Conservation (phyloP, 495 filamentous ascomycete species). For the Bryoglossum gracile region DNA sequence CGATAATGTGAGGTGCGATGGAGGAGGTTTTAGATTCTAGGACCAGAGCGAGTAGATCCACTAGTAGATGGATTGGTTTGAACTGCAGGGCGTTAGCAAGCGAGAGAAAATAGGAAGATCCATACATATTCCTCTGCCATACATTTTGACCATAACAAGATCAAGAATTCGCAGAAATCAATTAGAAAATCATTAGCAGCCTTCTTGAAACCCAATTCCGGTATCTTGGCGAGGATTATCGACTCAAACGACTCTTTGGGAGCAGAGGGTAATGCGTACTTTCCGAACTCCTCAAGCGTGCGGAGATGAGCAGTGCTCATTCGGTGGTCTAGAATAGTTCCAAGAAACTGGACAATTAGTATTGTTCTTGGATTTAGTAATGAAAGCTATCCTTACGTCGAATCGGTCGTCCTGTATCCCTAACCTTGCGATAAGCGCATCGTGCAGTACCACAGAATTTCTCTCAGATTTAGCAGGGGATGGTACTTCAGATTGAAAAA, state of each 20-base stretch:
- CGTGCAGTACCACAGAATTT: constrained; percentile 9
- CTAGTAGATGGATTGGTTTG: constrained; percentile 20
- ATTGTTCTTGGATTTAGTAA: not conserved
- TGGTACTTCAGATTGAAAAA: constrained; percentile 28
- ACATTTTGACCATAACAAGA: constrained; percentile 23
- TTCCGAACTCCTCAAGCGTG: constrained; percentile 22
- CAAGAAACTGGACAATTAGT: constrained; percentile 19
- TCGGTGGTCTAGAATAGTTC: constrained; percentile 23
- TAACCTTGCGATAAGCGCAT: constrained; percentile 19
- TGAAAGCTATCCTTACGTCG: constrained; percentile 16
- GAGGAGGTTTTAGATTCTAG: constrained; percentile 22
- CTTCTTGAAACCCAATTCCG: constrained; percentile 15
- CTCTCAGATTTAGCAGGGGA: not conserved
- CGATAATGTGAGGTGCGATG: constrained; percentile 19
- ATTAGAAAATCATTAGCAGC: constrained; percentile 14
- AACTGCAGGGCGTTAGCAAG: constrained; percentile 8
- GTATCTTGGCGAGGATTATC: constrained; percentile 20
- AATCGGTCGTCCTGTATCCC: constrained; percentile 22
- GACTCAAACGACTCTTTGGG: constrained; percentile 22
- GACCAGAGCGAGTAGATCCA: constrained; percentile 21
- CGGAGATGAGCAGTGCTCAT: constrained; percentile 13
- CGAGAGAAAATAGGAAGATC: not conserved
- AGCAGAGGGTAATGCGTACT: constrained; percentile 19
- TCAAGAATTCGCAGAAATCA: constrained; percentile 22
- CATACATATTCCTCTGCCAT: constrained; percentile 23